Evolutionary conservation across 345 rosid genomes (phyloP).

Genomic region (Eutrema japonicum): DNA sequence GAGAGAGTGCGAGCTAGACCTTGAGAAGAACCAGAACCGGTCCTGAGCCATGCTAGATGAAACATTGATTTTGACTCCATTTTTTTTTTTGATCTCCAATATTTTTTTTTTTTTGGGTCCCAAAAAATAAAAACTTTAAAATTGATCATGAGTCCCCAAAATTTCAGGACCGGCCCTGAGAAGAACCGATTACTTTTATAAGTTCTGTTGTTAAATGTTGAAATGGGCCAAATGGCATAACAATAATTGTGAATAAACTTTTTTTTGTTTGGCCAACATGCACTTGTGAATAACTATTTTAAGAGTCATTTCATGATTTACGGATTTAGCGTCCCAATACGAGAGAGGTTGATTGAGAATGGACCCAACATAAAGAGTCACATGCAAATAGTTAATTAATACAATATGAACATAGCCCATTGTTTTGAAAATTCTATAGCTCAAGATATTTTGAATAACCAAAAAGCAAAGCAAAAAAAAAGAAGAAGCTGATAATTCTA

Average conservation of each 20-base stretch:
- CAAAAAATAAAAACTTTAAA: no score
- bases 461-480: neutral
- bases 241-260: neutral
- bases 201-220: neutral
- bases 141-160: no score
- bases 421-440: neutral
- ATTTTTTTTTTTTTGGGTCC: no score
- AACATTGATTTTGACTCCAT: no score
- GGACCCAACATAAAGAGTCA: conserved; percentile 23
- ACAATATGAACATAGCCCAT: neutral
- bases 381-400: conserved; percentile 24
- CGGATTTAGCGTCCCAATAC: conserved; percentile 18
- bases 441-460: neutral
- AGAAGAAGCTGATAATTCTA: neutral
- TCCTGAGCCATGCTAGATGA: no score
- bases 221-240: neutral
- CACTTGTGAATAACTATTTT: neutral
- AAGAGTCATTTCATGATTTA: neutral
- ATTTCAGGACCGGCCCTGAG: no score
- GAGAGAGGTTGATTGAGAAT: conserved; percentile 13
- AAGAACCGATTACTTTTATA: neutral
- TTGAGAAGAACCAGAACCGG: neutral
- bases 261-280: neutral
- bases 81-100: no score
- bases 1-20: neutral